Evolutionary conservation across 2,329 filamentous ascomycete genomes (phyloP), one percentile per base, ranked within the genome.

Genomic region (Seiridium unicorne): DNA sequence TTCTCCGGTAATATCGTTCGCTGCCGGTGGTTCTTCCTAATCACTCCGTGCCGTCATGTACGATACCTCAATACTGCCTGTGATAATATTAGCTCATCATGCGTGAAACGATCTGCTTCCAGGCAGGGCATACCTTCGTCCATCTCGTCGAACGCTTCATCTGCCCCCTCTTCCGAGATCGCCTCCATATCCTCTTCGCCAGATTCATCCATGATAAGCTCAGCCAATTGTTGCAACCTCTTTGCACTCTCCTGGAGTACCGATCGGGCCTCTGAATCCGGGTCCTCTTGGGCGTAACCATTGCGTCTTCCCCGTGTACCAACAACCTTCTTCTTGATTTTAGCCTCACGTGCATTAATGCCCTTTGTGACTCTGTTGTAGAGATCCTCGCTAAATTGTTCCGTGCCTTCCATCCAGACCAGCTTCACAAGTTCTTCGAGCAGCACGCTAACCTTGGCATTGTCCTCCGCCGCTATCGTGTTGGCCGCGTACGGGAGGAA

Each of bases 391-490:
- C 73, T 73, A 63, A 79, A 78, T 1, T 62, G 60, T 10, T 78
- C 63, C 26, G 68, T 65, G 10, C 74, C 73, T 34, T 70, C 67
- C 3, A 60, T 59, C 73, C 78, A 82, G 3, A 84, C 72, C 5
- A 87, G 74, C 51, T 87, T 80, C 36, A 91, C 68, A 55, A 92
- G 73, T 2, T 80, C 80, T 74, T 94, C 91, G 0, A 92, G 76
- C 36, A 90, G 72, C 8, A 93, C 74, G 2, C 88, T 88, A 44
- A 93, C 79, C 70, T 90, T 90, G 35, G 88, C 87, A 66, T 95
- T 93, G 63, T 92, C 89, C 26, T 85, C 81, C 0, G 83, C 73
- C 5, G 79, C 81, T 11, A 82, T 77, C 0, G 82, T 85, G 61
- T 84, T 87, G 1, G 91, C 89, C 0, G 88, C 79, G 64, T 83